Base-by-base conservation (phyloP, 163 green algal species). In the Scenedesmus sp. region DNA sequence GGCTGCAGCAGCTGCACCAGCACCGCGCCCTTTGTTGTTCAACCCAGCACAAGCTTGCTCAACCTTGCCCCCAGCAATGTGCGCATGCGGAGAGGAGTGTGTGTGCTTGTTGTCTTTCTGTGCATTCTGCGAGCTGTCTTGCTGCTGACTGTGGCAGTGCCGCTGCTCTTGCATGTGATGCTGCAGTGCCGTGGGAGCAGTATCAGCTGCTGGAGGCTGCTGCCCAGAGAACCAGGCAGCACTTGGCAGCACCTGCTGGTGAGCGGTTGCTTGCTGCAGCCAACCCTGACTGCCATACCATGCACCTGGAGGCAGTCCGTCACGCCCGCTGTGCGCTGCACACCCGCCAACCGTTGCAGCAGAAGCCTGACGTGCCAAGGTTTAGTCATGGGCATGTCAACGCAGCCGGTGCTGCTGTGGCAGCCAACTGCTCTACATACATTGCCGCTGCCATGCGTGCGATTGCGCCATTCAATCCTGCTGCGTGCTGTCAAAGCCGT, bases 181-280 rank as follows among this genome's bases (percentile, higher is more conserved):
- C 30, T 51, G 85, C 85, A 89, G 85, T 89, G 65, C 43, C 18
- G 51, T 89, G 30, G 85, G 85, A 26, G 85, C 85, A 3, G 85
- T 89, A 13, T 22, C 40, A 6, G 30, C 85, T n/a, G 70, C n/a
- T 26, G 85, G 85, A 26, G 85, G 85, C 85, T 89, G 85, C 68
- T 89, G 85, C 44, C 43, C 85, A 51, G 35, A 43, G 51, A 40
- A 40, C 1, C 43, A 89, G 24, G 30, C 81, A 33, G 44, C 44
- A 20, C 1, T 89, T 26, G 68, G 68, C 7, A 35, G 24, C 78
- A 84, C 20, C 43, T 56, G 78, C 43, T 84, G 78, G 42, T 84
- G 43, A 59, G 42, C 1, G 2, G 10, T 56, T 42, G 42, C 20
- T 59, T 53, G 40, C 42, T 59, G 22, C 37, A 35, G 40, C 6